Evolutionary conservation across 1,284 basidiomycete genomes (phyloP), one percentile per base, ranked within the genome.

Genomic region (Cystobasidium slooffiae): DNA sequence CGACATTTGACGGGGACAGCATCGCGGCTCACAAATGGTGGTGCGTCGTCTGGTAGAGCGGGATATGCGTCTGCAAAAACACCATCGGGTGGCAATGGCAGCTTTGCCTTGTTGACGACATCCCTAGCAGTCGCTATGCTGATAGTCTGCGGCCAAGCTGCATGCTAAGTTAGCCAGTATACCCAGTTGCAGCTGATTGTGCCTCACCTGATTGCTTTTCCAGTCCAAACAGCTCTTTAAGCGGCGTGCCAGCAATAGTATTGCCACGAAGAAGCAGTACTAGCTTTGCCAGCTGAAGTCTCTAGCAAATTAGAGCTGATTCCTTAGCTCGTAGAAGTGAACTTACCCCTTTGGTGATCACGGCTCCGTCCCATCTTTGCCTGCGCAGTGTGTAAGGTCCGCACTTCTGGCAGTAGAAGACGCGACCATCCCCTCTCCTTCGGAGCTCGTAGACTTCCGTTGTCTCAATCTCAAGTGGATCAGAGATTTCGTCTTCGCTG

Each of bases 11-110:
- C 41, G 5, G 49, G 16, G 8, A n/a, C 43, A 10, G n/a, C n/a
- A 18, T 49, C 7, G 12, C 43, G 39, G 8, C n/a, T 22, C 0
- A 41, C 9, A 39, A 3, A 59, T 18, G 56, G n/a, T n/a, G 56
- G 37, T 5, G 56, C 39, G 16, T 70, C 56, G 39, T 70, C 55
- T 7, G 68, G 56, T 18, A 70, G 43, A 10, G 59, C 44, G 31
- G 56, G 68, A 6, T 37, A 49, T 16, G 46, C 24, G 39, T 70
- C 68, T 16, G 31, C 58, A 12, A 70, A 39, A 6, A 59, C 4
- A 6, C 18, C 1, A 8, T 22, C 9, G 5, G 14, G 18, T 8
- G 56, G 39, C 31, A 59, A 59, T 5, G 6, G 37, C 9, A 59
- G 37, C 12, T 43, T 18, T 24, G 56, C 56, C 31, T 41, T 59